Evolutionary conservation across 2,329 filamentous ascomycete species (phyloP), one percentile per base, ranked within the genome.

Genomic region (Diplodia sapinea): DNA sequence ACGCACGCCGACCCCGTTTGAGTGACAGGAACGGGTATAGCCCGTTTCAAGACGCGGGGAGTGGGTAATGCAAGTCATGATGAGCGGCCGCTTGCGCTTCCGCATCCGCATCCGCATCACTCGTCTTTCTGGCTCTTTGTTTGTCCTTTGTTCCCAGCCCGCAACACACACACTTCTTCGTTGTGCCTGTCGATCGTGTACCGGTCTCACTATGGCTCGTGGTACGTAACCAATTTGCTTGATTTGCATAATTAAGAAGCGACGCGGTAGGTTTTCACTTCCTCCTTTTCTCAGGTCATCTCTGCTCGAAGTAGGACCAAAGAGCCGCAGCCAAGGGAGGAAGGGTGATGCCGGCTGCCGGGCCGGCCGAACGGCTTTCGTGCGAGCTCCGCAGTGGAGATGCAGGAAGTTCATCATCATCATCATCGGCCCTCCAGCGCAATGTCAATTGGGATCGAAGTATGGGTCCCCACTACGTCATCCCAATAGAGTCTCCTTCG

Each of bases 41-140:
- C 43, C 47, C 43, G 59, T 51, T 63, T 51, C 59, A 49, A 63
- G 59, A 63, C 47, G 43, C 59, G 59, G 59, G 59, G 47, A 5
- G 12, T 20, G 13, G 26, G 52, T n/a, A 33, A 55, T 31, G 29
- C 29, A 11, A 9, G 43, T 4, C 3, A 47, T 20, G 36, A 38
- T 38, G 36, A 38, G n/a, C 43, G 43, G n/a, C n/a, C 43, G 43
- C 12, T 47, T 20, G 43, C 43, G n/a, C 17, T 47, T 9, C 43
- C 43, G 17, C 8, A 7, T 55, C 43, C 43, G 17, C 8, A 7
- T 55, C 62, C 62, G 62, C 17, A n/a, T n/a, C 17, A 3, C 43
- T 20, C 11, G 9, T 38, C 36, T 33, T 33, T 33, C 8, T 33
- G 36, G 7, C 5, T n/a, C 40, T 47, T 47, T 47, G 1, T 47